Percentiles rank a stretch among this genome's conserved stretches.
Evolutionary conservation across 352 stramenopile species (phyloP).

Genomic region (Phytophthora crassamura): DNA sequence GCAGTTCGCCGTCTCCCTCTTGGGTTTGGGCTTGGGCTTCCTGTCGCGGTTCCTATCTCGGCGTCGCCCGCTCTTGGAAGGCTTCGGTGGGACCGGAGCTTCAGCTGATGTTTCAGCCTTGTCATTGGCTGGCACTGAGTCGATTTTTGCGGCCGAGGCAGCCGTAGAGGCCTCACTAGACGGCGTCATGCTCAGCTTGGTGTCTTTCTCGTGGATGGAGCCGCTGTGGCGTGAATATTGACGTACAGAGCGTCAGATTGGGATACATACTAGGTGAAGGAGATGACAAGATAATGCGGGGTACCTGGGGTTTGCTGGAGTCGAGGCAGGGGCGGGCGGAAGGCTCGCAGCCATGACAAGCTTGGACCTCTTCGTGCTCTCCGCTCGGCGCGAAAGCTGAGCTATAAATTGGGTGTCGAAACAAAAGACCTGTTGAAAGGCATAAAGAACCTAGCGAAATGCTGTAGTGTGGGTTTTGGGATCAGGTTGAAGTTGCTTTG

Average conservation of each 20-base stretch:
- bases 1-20: constrained; percentile 43
- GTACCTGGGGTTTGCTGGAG: constrained; percentile 25
- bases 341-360: constrained; percentile 38
- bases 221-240: constrained; percentile 14
- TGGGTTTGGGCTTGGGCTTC: constrained; percentile 40
- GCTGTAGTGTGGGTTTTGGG: constrained; percentile 5
- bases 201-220: constrained; percentile 21
- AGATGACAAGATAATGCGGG: background rate
- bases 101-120: background rate
- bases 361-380: constrained; percentile 21
- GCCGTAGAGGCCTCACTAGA: constrained; percentile 9
- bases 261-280: background rate
- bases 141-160: constrained; percentile 20
- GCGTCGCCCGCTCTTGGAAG: constrained; percentile 20
- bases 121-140: background rate
- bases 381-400: constrained; percentile 27
- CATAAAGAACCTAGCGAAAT: constrained; percentile 27
- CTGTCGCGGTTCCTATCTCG: constrained; percentile 24
- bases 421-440: constrained; percentile 9
- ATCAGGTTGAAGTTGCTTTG: constrained; percentile 25
- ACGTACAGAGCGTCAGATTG: constrained; percentile 8
- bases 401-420: constrained; percentile 13
- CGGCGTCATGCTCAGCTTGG: constrained; percentile 23
- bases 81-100: constrained; percentile 10
- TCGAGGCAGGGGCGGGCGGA: constrained; percentile 22